Base-by-base conservation (phyloP, 2,329 filamentous ascomycete genomes). In the Apiospora phragmitis region DNA sequence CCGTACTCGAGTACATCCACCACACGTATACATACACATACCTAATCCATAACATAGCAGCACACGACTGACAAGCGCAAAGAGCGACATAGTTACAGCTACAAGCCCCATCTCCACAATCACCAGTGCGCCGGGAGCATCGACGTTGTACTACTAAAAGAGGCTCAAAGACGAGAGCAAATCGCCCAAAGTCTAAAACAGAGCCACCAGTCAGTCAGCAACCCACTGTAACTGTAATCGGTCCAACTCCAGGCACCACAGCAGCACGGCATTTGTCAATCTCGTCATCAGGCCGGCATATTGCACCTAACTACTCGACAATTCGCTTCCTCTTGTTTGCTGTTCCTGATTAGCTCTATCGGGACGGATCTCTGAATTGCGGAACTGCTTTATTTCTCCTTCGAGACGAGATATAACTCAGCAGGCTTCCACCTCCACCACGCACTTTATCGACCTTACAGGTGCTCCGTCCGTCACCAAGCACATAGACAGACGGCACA, bases 271-370 rank as follows among this genome's bases (percentile, higher is more conserved):
- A 62, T 38, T 62, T 62, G 55, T 62, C 55, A n/a, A 62, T 38
- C 55, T 62, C 55, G 55, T 62, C 55, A 62, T 62, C 55, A 62
- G 38, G 55, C 29, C 55, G 32, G 55, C 55, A 62, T 62, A 62
- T 62, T 62, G 32, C 55, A 62, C 32, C 55, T 38, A 38, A 38
- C 18, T 38, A 38, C 55, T 35, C 55, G 55, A 62, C 55, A 24
- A n/a, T 2, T 24, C 18, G 8, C 3, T 35, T 35, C 8, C 21
- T 38, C 55, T n/a, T 62, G 55, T 62, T 38, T 62, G 55, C 55
- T 62, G 55, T 62, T 62, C 55, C 55, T 62, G 55, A 38, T 62
- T 62, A 62, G 55, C 55, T 62, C 32, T 38, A 38, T 38, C 55
- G 32, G 55, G 55, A 38, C 18, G 18, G 35, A 62, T 38, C 55